Evolutionary conservation across 352 stramenopile genomes (phyloP).

Genomic region (Phytopythium vexans): DNA sequence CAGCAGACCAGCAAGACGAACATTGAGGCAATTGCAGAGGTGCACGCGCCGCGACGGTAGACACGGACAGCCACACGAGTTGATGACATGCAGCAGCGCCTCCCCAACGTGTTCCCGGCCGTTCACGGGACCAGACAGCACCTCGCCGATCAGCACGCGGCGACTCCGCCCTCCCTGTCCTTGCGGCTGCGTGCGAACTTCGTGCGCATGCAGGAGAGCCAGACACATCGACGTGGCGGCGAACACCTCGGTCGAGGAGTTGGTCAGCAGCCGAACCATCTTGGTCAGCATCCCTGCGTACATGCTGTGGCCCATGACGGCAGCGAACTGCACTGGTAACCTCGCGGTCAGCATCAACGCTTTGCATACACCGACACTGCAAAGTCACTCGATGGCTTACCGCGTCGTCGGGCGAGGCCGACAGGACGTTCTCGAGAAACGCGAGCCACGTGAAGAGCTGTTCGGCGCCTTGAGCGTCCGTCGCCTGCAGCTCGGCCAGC

Average conservation of each 20-base stretch:
- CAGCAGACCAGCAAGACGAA: constrained; percentile 11
- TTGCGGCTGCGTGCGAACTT: constrained; percentile 17
- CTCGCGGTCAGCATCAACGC: constrained; percentile 1
- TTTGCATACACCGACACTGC: not conserved
- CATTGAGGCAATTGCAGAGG: constrained; percentile 53
- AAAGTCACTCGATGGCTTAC: constrained; percentile 7
- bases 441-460: constrained; percentile 60
- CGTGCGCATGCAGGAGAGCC: constrained; percentile 51
- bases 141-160: constrained; percentile 45
- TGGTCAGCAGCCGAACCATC: constrained; percentile 51
- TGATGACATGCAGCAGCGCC: constrained; percentile 75
- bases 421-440: constrained; percentile 55
- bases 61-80: constrained; percentile 75
- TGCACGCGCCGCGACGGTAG: constrained; percentile 26
- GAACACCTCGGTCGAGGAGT: constrained; percentile 64
- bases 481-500: constrained; percentile 52
- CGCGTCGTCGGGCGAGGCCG: constrained; percentile 31
- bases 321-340: constrained; percentile 19
- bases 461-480: constrained; percentile 29
- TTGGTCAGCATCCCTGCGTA: constrained; percentile 62
- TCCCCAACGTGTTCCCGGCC: constrained; percentile 60
- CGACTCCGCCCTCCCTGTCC: not conserved
- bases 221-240: constrained; percentile 57
- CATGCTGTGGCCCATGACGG: constrained; percentile 44
- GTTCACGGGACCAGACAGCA: constrained; percentile 32